Evolutionary conservation across 371 early-diverging fungal species (phyloP).

Genomic region (Umbelopsis sp.): DNA sequence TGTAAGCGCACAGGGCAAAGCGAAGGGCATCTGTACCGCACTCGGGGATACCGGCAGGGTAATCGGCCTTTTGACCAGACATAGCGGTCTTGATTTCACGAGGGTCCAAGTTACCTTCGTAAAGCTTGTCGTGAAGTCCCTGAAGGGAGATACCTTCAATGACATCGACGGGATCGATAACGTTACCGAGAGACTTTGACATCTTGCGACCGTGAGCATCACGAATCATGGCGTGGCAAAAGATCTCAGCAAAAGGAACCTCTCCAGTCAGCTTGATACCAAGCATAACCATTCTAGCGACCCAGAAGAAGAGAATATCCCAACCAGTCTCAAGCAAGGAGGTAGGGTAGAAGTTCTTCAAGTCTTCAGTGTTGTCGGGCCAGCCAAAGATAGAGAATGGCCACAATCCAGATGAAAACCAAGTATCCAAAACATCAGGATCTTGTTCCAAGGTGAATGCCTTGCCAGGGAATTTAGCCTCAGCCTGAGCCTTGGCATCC

Average conservation of each 20-base stretch:
- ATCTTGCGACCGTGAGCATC: conserved; percentile 99
- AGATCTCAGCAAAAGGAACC: conserved; percentile 94
- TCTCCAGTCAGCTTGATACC: conserved; percentile 94
- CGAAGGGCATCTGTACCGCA: conserved; percentile 99
- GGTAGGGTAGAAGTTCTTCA: conserved; percentile 92
- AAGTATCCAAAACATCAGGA: conserved; percentile 99
- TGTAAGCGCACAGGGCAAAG: conserved; percentile 95
- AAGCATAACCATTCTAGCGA: conserved; percentile 99
- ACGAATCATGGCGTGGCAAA: conserved; percentile 99
- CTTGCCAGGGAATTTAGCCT: conserved; percentile 31
- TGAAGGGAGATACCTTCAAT: conserved; percentile 92
- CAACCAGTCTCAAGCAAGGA: conserved; percentile 97
- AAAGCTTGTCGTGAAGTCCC: conserved; percentile 79
- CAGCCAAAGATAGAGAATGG: conserved; percentile 90
- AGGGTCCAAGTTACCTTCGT: conserved; percentile 91
- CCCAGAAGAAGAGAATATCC: conserved; percentile 99
- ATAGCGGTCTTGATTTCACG: conserved; percentile 90
- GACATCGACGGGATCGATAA: conserved; percentile 99
- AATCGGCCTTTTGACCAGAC: conserved; percentile 90
- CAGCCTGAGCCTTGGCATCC: conserved; percentile 63
- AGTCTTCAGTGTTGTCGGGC: conserved; percentile 78
- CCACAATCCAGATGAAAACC: conserved; percentile 99
- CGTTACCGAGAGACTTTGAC: conserved; percentile 99
- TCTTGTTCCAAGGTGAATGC: conserved; percentile 67
- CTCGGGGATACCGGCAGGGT: conserved; percentile 98